Percentiles rank a stretch among this genome's conserved stretches.
Evolutionary conservation across 192 early-diverging fungal species (phyloP).

Genomic region (Cladochytrium replicatum): DNA sequence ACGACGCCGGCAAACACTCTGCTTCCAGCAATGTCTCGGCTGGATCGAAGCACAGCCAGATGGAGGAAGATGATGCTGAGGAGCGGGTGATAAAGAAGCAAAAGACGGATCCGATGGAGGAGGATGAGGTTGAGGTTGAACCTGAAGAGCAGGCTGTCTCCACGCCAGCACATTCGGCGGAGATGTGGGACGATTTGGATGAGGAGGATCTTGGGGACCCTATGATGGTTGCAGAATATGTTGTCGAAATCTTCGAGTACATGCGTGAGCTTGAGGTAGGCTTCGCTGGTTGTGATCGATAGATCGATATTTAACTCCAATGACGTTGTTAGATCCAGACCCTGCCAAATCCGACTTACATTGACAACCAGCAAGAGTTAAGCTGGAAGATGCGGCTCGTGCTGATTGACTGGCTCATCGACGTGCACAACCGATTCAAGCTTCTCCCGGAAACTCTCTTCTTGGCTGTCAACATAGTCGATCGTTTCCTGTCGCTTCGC

Average conservation of each 20-base stretch:
- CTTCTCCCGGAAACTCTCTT: constrained; percentile 69
- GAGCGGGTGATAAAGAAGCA: too few species aligned
- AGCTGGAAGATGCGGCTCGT: constrained; percentile 74
- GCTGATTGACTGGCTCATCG: constrained; percentile 81
- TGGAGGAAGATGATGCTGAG: too few species aligned
- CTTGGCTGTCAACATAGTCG: constrained; percentile 77
- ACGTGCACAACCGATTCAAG: constrained; percentile 49
- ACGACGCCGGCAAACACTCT: too few species aligned
- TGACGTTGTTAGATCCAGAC: constrained; percentile 24
- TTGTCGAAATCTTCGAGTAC: constrained; percentile 82
- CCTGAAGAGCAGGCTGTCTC: too few species aligned
- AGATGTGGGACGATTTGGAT: constrained; percentile 77
- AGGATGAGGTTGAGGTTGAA: too few species aligned
- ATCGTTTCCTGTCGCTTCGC: constrained; percentile 73
- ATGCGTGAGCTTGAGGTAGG: constrained; percentile 62
- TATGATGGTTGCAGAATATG: constrained; percentile 89
- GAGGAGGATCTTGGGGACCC: constrained; percentile 73
- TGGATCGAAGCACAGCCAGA: too few species aligned
- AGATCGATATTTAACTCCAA: too few species aligned
- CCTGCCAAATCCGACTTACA: constrained; percentile 43
- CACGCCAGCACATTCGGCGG: too few species aligned
- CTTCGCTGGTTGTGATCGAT: constrained; percentile 3
- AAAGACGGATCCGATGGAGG: too few species aligned
- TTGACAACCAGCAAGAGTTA: constrained; percentile 56
- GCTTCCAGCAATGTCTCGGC: too few species aligned